Evolutionary conservation across 768 basidiomycete species (phyloP), one percentile per base, ranked within the genome.

Genomic region (Cystofilobasidium macerans): DNA sequence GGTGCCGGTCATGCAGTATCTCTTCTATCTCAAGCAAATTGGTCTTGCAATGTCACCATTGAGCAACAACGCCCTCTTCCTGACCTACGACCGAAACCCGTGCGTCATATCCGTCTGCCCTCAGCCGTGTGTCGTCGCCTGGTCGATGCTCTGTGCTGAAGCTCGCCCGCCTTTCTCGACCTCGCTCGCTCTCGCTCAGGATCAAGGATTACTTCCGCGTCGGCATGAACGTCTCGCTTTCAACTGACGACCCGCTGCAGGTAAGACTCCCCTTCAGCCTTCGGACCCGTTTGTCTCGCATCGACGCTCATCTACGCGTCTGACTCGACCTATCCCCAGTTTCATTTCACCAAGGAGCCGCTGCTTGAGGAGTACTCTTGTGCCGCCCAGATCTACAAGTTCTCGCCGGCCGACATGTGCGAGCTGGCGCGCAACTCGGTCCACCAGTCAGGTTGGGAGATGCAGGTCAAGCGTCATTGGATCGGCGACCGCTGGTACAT

Each of bases 291-390:
- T n/a, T n/a, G n/a, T n/a, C n/a, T n/a, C n/a, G n/a, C n/a, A n/a
- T n/a, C n/a, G n/a, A n/a, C n/a, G n/a, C n/a, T n/a, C n/a, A n/a
- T n/a, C n/a, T n/a, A n/a, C n/a, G n/a, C n/a, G n/a, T n/a, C n/a
- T n/a, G n/a, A n/a, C n/a, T n/a, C n/a, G n/a, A n/a, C n/a, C n/a
- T n/a, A n/a, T n/a, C 45, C 24, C 5, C 94, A 98, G 77, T 95
- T 99, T 79, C 94, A 98, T 78, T 95, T 98, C 77, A 98, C 95
- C 35, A 95, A 95, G 89, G 92, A 97, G 79, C 92, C 92, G 8
- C 76, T 97, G 18, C 77, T 97, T 64, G 95, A 99, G 73, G 95
- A 99, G 73, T 99, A 98, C 74, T 93, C 89, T 56, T 94, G 98
- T 13, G 95, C 95, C 0, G 93, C 95, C 1, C 94, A 97, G 86